Conservation (phyloP, 495 filamentous ascomycete genomes). For the Hypoxylon cercidicola region DNA sequence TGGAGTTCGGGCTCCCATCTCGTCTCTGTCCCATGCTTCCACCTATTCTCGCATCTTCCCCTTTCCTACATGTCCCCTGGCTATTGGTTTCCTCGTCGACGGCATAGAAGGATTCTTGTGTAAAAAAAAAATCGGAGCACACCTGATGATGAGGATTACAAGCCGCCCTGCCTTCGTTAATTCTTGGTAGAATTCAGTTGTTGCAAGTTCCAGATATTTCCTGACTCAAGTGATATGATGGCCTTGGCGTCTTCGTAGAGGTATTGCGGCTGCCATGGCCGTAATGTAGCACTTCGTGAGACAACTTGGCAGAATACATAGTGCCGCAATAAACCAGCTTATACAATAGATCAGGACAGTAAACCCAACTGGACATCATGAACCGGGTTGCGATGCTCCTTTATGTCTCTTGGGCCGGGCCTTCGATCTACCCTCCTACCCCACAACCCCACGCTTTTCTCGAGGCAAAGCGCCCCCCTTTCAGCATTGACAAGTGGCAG, state of each 20-base stretch:
- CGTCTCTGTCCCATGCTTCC: neutral
- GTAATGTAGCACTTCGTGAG: neutral
- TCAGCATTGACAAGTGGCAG: constrained; percentile 41
- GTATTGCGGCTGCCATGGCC: neutral
- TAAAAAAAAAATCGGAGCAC: constrained; percentile 20
- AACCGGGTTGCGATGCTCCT: constrained; percentile 17
- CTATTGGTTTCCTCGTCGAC: constrained; percentile 23
- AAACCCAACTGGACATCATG: neutral
- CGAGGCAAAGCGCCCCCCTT: constrained; percentile 12
- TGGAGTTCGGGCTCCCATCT: neutral
- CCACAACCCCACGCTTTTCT: constrained; percentile 45
- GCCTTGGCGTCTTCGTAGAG: neutral
- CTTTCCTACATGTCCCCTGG: constrained; percentile 19
- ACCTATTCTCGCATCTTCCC: neutral
- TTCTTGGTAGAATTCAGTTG: constrained; percentile 24
- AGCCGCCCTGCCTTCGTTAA: constrained; percentile 26
- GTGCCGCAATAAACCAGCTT: neutral
- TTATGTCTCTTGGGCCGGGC: constrained; percentile 13
- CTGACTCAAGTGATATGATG: constrained; percentile 9
- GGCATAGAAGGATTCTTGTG: constrained; percentile 33
- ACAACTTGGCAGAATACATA: neutral
- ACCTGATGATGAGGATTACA: constrained; percentile 22
- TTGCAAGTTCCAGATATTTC: constrained; percentile 8
- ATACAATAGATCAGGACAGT: neutral
- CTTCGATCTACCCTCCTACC: constrained; percentile 17